Conservation (phyloP, 805 yeast species). For the Lipomyces yamadae region DNA sequence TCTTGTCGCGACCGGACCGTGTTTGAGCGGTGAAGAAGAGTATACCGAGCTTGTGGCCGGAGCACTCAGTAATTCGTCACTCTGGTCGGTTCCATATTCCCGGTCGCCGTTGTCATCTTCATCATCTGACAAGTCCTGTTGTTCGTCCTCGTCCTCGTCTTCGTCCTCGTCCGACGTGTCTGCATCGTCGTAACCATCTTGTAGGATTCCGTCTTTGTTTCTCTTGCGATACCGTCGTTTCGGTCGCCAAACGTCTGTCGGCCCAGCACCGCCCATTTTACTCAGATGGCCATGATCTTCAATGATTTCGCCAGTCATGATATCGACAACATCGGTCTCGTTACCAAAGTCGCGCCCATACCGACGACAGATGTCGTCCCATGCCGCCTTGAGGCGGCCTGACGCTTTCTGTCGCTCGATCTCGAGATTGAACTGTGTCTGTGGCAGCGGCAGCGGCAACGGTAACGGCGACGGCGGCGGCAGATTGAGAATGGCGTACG, state of each 20-base stretch:
- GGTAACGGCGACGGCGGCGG: background rate
- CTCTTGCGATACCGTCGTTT: constrained; percentile 10
- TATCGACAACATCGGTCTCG: constrained; percentile 55
- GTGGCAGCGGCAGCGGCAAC: too few relatives aligned
- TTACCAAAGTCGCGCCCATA: constrained; percentile 44
- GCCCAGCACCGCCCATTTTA: constrained; percentile 1
- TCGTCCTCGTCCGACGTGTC: constrained; percentile 12
- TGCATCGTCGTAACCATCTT: constrained; percentile 7
- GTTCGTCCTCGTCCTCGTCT: constrained; percentile 3
- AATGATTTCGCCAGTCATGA: constrained; percentile 64
- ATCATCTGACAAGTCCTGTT: background rate
- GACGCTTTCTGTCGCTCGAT: constrained; percentile 25
- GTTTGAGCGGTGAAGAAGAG: background rate
- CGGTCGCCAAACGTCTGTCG: constrained; percentile 1
- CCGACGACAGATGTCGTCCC: constrained; percentile 46
- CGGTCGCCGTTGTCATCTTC: constrained; percentile 1
- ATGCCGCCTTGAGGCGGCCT: constrained; percentile 40
- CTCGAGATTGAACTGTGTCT: constrained; percentile 15
- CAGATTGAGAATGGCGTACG: background rate
- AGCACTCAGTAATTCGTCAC: background rate
- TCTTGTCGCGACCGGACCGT: background rate
- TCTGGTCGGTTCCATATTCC: constrained; percentile 6
- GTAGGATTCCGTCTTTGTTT: background rate
- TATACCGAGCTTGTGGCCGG: background rate
- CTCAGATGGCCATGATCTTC: constrained; percentile 70